Conservation (phyloP, 1,139 yeast species). For the Protomyces macrosporus region DNA sequence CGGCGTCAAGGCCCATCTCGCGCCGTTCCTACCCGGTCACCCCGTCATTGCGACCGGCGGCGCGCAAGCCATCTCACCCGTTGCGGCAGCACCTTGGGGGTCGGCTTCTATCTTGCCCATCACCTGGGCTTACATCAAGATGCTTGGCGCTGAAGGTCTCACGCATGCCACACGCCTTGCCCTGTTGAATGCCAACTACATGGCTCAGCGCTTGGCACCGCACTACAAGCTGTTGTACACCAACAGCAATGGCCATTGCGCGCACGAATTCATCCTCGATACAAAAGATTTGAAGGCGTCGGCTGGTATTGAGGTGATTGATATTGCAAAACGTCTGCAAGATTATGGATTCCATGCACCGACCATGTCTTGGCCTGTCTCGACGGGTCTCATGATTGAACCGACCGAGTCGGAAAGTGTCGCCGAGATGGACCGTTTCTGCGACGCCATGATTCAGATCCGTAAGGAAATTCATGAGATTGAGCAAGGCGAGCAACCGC, state of each 20-base stretch:
- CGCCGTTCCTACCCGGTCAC: constrained; percentile 79
- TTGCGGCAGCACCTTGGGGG: constrained; percentile 92
- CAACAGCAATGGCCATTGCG: constrained; percentile 70
- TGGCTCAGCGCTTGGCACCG: constrained; percentile 69
- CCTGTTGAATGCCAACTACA: constrained; percentile 89
- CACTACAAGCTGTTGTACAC: constrained; percentile 74
- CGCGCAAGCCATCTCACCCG: constrained; percentile 60
- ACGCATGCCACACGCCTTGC: constrained; percentile 85
- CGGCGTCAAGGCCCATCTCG: constrained; percentile 67
- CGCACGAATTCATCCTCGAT: constrained; percentile 93
- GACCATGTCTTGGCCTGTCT: constrained; percentile 97
- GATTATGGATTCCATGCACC: constrained; percentile 99
- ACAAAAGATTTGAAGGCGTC: constrained; percentile 71
- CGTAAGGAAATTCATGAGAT: constrained; percentile 76
- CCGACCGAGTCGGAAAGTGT: constrained; percentile 94
- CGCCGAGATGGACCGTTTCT: constrained; percentile 83
- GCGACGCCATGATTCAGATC: constrained; percentile 78
- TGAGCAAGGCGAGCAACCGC: constrained; percentile 55
- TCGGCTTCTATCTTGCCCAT: constrained; percentile 91
- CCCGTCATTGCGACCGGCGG: constrained; percentile 53
- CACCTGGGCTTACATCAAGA: constrained; percentile 87
- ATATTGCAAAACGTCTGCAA: constrained; percentile 91
- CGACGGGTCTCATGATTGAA: constrained; percentile 95
- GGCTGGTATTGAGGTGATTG: constrained; percentile 86
- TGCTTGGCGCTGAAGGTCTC: constrained; percentile 68